Percentiles rank a stretch among this genome's conserved stretches.
These are phyloP conservation scores for Fusarium transvaalense DNA, from an alignment of 2,329 filamentous ascomycete genomes.

Conservation along the genomic window DNA sequence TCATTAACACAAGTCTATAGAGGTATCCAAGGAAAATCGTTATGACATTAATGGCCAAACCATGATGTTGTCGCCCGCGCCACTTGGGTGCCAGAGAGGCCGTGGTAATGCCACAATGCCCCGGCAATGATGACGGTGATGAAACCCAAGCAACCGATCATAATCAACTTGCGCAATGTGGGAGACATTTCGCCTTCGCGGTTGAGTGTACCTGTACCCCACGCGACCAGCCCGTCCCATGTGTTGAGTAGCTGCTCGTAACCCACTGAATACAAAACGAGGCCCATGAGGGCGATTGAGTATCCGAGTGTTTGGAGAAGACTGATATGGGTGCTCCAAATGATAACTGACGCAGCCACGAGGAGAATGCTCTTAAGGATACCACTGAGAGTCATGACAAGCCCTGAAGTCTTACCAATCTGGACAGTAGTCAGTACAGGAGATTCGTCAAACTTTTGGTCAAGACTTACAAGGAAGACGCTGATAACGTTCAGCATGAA, in stretches of 20 bases:
- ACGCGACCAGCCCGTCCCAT: slow-evolving; percentile 41
- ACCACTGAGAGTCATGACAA: slow-evolving; percentile 87
- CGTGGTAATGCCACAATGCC: slow-evolving; percentile 45
- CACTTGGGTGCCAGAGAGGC: slow-evolving; percentile 34
- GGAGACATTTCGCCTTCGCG: slow-evolving; percentile 41
- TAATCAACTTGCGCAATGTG: slow-evolving; percentile 38
- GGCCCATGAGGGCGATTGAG: slow-evolving; percentile 71
- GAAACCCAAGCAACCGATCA: slow-evolving; percentile 45
- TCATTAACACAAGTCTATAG: slow-evolving; percentile 41
- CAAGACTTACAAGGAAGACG: slow-evolving; percentile 79
- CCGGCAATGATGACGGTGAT: slow-evolving; percentile 47
- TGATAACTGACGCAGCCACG: slow-evolving; percentile 79
- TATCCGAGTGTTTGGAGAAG: slow-evolving; percentile 82
- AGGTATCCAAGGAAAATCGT: slow-evolving; percentile 32
- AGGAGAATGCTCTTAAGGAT: slow-evolving; percentile 91
- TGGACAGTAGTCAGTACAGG: slow-evolving; percentile 53
- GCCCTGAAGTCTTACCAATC: slow-evolving; percentile 89
- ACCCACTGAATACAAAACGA: slow-evolving; percentile 63
- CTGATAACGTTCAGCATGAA: slow-evolving; percentile 86
- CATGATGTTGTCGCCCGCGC: slow-evolving; percentile 37
- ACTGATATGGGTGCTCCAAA: slow-evolving; percentile 81
- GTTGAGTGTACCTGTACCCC: slow-evolving; percentile 43
- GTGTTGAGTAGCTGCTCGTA: slow-evolving; percentile 52
- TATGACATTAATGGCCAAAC: slow-evolving; percentile 39
- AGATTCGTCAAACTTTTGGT: neutral